A percentile compares a stretch with the other conserved stretches of the same genome.
Evolutionary conservation across 1,284 basidiomycete genomes (phyloP).

Genomic region (Gymnopus androsaceus): DNA sequence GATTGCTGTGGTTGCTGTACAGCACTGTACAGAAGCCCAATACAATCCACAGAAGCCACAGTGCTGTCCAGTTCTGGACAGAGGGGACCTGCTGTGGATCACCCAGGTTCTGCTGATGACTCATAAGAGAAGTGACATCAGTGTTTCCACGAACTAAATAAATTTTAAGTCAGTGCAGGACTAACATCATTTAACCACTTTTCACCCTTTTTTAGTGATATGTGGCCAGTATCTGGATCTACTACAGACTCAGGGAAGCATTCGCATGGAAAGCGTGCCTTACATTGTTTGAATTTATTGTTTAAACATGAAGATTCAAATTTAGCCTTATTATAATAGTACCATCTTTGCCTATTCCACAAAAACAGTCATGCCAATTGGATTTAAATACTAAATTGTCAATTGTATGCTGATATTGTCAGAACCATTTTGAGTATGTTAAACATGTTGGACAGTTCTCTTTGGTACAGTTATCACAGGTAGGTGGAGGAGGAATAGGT

Average conservation of each 20-base stretch:
- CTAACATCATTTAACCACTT: constrained; percentile 35
- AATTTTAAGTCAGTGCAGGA: constrained; percentile 26
- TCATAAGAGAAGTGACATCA: constrained; percentile 35
- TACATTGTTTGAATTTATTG: constrained; percentile 27
- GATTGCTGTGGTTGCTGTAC: too few species aligned
- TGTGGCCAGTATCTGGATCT: constrained; percentile 27
- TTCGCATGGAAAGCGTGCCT: constrained; percentile 29
- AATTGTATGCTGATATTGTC: too few species aligned
- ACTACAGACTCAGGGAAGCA: constrained; percentile 20
- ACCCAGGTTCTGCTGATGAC: too few species aligned
- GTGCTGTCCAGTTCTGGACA: too few species aligned
- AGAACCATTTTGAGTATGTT: too few species aligned
- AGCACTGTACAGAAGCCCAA: too few species aligned
- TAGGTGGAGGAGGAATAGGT: constrained; percentile 16
- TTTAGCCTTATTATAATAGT: not conserved
- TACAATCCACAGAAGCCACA: too few species aligned
- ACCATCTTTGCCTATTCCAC: not conserved
- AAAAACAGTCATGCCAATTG: constrained; percentile 19
- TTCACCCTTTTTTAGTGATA: constrained; percentile 36
- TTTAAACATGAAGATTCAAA: constrained; percentile 9
- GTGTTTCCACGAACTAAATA: constrained; percentile 34
- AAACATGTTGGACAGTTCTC: too few species aligned
- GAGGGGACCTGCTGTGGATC: too few species aligned
- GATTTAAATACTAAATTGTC: constrained; percentile 2
- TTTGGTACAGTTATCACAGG: too few species aligned